phyloP scores from a whole-genome alignment of 2,329 filamentous ascomycete species.

The Aspergillus caelatus region DNA sequence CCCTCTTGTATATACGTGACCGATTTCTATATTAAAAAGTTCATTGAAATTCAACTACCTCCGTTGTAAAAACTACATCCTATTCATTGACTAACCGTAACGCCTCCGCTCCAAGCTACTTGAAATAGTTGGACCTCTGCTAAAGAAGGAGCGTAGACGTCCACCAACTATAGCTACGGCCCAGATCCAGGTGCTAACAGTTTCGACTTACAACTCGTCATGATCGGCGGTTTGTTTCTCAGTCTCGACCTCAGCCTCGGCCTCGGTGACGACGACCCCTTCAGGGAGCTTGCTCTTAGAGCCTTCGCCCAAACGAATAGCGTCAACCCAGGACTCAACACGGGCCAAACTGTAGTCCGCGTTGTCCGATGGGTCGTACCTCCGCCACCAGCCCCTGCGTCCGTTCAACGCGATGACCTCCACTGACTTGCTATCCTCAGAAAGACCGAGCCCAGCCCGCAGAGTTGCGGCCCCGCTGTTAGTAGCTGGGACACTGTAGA shows the following conservation, averaged over 20 bases:
- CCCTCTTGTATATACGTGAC: slow-evolving; percentile 27
- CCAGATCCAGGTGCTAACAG: not conserved
- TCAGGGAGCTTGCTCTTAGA: slow-evolving; percentile 74
- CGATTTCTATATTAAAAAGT: slow-evolving; percentile 2
- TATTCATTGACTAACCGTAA: not conserved
- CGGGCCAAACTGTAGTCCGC: slow-evolving; percentile 58
- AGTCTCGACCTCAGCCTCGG: slow-evolving; percentile 33
- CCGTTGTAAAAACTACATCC: not conserved
- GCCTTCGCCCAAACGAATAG: slow-evolving; percentile 86
- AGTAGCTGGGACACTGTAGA: slow-evolving; percentile 71
- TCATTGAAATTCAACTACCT: not conserved
- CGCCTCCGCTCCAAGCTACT: not conserved
- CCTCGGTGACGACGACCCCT: slow-evolving; percentile 53
- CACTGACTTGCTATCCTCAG: slow-evolving; percentile 52
- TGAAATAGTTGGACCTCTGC: not conserved
- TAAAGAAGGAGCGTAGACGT: not conserved
- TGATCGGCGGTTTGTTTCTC: slow-evolving; percentile 46
- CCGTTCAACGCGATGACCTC: slow-evolving; percentile 83
- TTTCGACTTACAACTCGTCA: slow-evolving; percentile 43
- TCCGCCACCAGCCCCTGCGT: slow-evolving; percentile 83
- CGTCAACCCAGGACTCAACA: slow-evolving; percentile 85
- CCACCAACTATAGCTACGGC: not conserved
- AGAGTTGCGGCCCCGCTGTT: slow-evolving; percentile 62
- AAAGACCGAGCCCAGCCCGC: slow-evolving; percentile 65
- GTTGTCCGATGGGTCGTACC: slow-evolving; percentile 59